phyloP scores from a whole-genome alignment of 805 yeast genomes.

The Starmera dryadoides region DNA sequence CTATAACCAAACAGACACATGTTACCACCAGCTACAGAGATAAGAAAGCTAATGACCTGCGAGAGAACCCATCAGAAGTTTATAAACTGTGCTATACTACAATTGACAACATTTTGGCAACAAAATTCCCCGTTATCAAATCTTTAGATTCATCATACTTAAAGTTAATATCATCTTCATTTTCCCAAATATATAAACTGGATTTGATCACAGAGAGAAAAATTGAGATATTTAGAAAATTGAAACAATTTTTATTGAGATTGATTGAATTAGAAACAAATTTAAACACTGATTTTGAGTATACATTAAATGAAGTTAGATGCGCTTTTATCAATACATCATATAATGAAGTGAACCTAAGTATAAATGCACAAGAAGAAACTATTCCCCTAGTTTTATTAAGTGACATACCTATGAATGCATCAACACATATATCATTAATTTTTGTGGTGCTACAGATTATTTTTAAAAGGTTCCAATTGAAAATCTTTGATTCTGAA shows the following conservation, averaged over 20 bases:
- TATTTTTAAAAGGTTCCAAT: constrained; percentile 15
- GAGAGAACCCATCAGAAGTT: not conserved
- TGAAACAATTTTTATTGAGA: constrained; percentile 14
- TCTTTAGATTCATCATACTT: constrained; percentile 12
- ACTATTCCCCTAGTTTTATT: not conserved
- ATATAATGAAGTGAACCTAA: not conserved
- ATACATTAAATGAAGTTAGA: not conserved
- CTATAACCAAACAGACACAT: not conserved
- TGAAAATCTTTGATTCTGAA: constrained; percentile 3
- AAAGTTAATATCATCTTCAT: constrained; percentile 15
- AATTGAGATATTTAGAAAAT: constrained; percentile 9
- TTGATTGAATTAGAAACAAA: constrained; percentile 15
- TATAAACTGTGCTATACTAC: constrained; percentile 14
- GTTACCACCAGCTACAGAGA: not conserved
- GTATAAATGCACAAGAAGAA: no score
- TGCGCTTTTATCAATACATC: constrained; percentile 1
- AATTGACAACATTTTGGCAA: constrained; percentile 13
- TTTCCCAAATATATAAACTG: constrained; percentile 14
- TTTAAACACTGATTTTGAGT: constrained; percentile 4
- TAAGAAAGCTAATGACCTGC: not conserved
- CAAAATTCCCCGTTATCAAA: constrained; percentile 2
- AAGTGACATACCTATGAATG: not conserved
- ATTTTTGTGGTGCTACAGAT: constrained; percentile 16
- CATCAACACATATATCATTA: constrained; percentile 1
- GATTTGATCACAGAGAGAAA: constrained; percentile 2